A percentile compares a stretch with the other conserved stretches of the same genome.
These are phyloP conservation scores for Chloris gayana DNA, from an alignment of 176 grass and related monocot genomes.

Conservation along the genomic window DNA sequence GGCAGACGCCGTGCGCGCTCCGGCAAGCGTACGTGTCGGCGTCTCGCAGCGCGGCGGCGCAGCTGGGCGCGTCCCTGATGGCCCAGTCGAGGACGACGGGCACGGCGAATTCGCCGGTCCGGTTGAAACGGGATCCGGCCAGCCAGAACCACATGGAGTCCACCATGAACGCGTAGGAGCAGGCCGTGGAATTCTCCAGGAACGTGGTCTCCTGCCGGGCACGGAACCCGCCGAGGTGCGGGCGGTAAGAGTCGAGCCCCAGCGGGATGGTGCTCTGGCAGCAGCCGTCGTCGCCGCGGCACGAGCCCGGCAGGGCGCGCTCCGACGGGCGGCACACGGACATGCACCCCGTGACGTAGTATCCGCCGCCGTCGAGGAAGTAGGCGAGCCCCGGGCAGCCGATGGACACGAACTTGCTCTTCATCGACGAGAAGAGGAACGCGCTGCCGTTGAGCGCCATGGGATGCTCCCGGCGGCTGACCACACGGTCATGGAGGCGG, in stretches of 20 bases:
- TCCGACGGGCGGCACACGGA: background rate
- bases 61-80: background rate
- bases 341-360: background rate
- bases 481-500: background rate
- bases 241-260: background rate
- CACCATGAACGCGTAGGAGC: background rate
- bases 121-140: background rate
- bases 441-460: background rate
- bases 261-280: background rate
- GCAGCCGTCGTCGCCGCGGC: background rate
- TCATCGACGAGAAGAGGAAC: background rate
- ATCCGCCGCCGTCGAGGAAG: background rate
- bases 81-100: background rate
- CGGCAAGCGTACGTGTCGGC: background rate
- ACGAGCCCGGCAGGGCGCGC: background rate
- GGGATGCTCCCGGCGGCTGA: background rate
- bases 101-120: background rate
- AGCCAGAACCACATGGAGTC: background rate
- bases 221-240: background rate
- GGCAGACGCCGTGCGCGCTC: background rate
- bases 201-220: background rate
- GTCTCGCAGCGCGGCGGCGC: background rate
- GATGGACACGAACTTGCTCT: background rate
- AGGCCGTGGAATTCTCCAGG: background rate
- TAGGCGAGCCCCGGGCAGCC: background rate